Evolutionary conservation across 2,329 filamentous ascomycete genomes (phyloP).

Genomic region (Metarhizium robertsii): DNA sequence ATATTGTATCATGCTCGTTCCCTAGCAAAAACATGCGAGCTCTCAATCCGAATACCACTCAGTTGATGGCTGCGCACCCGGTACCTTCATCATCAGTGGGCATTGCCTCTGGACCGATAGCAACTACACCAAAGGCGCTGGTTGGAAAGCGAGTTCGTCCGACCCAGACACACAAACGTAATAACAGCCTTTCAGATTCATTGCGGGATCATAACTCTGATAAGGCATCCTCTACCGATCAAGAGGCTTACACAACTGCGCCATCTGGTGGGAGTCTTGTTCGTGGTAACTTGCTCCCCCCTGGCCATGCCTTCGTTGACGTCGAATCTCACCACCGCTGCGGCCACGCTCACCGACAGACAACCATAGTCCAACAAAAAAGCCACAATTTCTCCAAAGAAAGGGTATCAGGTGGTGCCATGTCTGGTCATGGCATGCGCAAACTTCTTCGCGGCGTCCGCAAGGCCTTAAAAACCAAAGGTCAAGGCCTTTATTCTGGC

Average conservation of each 20-base stretch:
- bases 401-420: slow-evolving; percentile 43
- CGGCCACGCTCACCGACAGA: slow-evolving; percentile 38
- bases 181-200: slow-evolving; percentile 80
- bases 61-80: slow-evolving; percentile 45
- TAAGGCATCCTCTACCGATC: slow-evolving; percentile 41
- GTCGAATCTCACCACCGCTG: slow-evolving; percentile 43
- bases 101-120: slow-evolving; percentile 39
- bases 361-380: slow-evolving; percentile 39
- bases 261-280: slow-evolving; percentile 78
- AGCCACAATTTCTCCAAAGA: slow-evolving; percentile 32
- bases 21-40: slow-evolving; percentile 40
- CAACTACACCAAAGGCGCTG: slow-evolving; percentile 48
- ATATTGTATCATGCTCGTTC: slow-evolving; percentile 55
- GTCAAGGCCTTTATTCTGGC: slow-evolving; percentile 32
- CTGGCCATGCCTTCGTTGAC: slow-evolving; percentile 72
- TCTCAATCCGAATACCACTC: slow-evolving; percentile 27
- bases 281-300: slow-evolving; percentile 75
- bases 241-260: slow-evolving; percentile 50
- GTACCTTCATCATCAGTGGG: slow-evolving; percentile 41
- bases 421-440: slow-evolving; percentile 69
- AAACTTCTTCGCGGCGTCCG: slow-evolving; percentile 81
- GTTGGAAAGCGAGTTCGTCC: slow-evolving; percentile 51
- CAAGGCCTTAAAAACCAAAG: slow-evolving; percentile 61
- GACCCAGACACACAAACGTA: slow-evolving; percentile 62
- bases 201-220: slow-evolving; percentile 57